Evolutionary conservation across 2,329 filamentous ascomycete species (phyloP).

Genomic region (Fusarium sp.): DNA sequence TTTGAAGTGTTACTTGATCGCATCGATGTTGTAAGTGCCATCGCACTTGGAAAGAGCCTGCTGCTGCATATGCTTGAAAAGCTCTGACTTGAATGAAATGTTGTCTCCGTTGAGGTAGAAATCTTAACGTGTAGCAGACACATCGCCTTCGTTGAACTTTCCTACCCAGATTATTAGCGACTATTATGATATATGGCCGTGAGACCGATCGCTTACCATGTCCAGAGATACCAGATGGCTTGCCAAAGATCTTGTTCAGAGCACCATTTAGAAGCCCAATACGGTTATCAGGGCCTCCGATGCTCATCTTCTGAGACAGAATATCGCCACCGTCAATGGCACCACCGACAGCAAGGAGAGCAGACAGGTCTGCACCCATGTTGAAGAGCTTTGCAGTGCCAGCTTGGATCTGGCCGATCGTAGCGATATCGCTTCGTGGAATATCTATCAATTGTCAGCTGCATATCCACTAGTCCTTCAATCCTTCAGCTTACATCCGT

Average conservation of each 20-base stretch:
- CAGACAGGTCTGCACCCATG: conserved; percentile 17
- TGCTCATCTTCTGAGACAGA: conserved; percentile 27
- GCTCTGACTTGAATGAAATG: conserved; percentile 14
- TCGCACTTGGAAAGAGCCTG: conserved; percentile 22
- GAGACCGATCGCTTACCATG: not conserved
- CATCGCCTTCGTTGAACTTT: conserved; percentile 27
- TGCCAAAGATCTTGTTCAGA: conserved; percentile 24
- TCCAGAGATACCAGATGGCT: conserved; percentile 18
- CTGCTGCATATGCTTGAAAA: conserved; percentile 18
- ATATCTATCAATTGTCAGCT: not conserved
- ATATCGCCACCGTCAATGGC: conserved; percentile 17
- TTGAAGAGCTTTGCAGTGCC: conserved; percentile 23
- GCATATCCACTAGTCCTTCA: accelerated
- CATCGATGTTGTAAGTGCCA: conserved; percentile 22
- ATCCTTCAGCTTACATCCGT: conserved; percentile 2
- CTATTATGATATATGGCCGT: accelerated
- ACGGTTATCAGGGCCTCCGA: conserved; percentile 12
- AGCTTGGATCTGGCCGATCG: conserved; percentile 18
- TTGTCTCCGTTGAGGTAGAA: conserved; percentile 25
- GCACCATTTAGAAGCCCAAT: conserved; percentile 12
- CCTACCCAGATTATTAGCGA: not conserved
- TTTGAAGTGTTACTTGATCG: conserved; percentile 27
- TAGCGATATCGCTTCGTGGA: conserved; percentile 19
- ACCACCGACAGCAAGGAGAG: conserved; percentile 14
- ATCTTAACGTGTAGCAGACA: conserved; percentile 25